phyloP scores from a whole-genome alignment of 208 protist species.

The Crithidia thermophila region DNA sequence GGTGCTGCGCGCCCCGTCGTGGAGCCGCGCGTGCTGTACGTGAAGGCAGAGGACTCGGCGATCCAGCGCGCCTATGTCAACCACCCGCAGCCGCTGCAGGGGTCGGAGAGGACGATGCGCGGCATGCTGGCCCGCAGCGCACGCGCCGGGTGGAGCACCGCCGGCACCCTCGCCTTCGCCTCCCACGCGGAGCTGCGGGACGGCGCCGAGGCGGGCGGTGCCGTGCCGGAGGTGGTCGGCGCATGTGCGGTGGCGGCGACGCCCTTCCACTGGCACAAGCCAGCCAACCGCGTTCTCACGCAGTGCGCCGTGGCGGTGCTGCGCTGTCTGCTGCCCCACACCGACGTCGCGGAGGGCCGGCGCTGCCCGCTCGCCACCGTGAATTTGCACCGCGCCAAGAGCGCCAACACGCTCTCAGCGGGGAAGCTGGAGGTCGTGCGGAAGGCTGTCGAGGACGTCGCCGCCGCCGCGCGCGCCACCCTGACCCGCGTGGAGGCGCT shows the following conservation, averaged over 20 bases:
- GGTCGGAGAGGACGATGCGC: slow-evolving; percentile 27
- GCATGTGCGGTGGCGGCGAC: slow-evolving; percentile 32
- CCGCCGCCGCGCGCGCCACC: slow-evolving; percentile 9
- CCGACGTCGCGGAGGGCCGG: slow-evolving; percentile 9
- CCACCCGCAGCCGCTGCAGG: slow-evolving; percentile 2
- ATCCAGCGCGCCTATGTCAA: slow-evolving; percentile 34
- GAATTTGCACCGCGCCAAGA: slow-evolving; percentile 36
- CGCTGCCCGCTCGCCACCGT: slow-evolving; percentile 18
- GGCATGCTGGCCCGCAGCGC: slow-evolving; percentile 65
- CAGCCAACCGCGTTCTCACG: slow-evolving; percentile 48
- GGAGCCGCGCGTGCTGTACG: slow-evolving; percentile 37
- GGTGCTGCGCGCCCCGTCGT: slow-evolving; percentile 27
- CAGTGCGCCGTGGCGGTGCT: slow-evolving; percentile 60
- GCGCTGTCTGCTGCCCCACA: slow-evolving; percentile 35
- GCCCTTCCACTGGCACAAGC: slow-evolving; percentile 66
- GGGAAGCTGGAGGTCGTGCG: slow-evolving; percentile 61
- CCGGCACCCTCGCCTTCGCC: slow-evolving; percentile 51
- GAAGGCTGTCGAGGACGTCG: slow-evolving; percentile 20
- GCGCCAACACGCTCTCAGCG: slow-evolving; percentile 61
- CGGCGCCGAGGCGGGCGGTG: slow-evolving; percentile 40
- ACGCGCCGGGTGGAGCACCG: slow-evolving; percentile 55
- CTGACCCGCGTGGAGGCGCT: slow-evolving; percentile 49
- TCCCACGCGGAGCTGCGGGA: slow-evolving; percentile 75
- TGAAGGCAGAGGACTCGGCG: slow-evolving; percentile 25
- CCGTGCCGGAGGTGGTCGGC: slow-evolving; percentile 66